phyloP scores from a whole-genome alignment of 1,139 yeast genomes.

The Scheffersomyces segobiensis region DNA sequence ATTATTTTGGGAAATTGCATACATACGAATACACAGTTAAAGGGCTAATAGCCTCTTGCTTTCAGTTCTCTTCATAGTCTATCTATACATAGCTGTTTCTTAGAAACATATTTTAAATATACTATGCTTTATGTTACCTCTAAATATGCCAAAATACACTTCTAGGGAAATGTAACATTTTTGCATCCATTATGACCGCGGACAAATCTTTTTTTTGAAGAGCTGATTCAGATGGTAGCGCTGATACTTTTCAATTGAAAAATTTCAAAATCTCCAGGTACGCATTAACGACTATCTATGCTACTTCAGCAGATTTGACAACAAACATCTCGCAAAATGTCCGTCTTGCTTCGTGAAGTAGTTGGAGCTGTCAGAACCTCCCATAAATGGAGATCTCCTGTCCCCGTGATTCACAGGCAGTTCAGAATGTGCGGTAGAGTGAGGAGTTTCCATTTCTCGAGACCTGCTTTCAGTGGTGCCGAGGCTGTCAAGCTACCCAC shows the following conservation, averaged over 20 bases:
- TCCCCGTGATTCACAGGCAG: not conserved
- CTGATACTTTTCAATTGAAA: not conserved
- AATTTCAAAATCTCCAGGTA: not conserved
- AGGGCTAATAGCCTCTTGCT: not conserved
- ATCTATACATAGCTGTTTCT: not conserved
- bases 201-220: not conserved
- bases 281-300: not conserved
- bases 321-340: not conserved
- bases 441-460: not conserved
- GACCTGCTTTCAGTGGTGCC: not conserved
- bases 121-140: not conserved
- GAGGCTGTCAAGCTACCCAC: slow-evolving; percentile 23
- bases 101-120: not conserved
- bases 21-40: not conserved
- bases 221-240: not conserved
- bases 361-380: not conserved
- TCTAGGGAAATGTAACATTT: not conserved
- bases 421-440: not conserved
- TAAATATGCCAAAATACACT: not conserved
- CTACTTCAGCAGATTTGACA: not conserved
- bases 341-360: not conserved
- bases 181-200: not conserved
- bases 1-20: not conserved
- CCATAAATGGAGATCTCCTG: not conserved
- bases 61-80: not conserved